Evolutionary conservation across 179 eudicot species (phyloP), one percentile per base, ranked within the genome.

Genomic region (Sideroxylon spinosum): DNA sequence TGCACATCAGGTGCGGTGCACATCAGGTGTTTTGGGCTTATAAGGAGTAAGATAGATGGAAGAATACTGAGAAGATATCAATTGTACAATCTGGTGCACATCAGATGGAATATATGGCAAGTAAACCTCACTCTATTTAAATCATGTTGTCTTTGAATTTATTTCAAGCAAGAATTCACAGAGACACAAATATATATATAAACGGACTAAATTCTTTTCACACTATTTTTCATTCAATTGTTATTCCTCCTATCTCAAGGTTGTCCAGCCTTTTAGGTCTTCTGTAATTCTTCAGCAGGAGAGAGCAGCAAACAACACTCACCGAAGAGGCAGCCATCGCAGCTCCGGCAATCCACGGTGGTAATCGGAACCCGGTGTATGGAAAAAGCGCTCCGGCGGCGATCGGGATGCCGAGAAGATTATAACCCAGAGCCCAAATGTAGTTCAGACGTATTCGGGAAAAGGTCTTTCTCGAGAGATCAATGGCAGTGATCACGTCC

Each of bases 261-360:
- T 80, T 84, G 74, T 90, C 89, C 59, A 93, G 79, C 84, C 77
- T 86, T 77, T 86, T 91, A 9, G 97, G 97, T 52, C 93, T 88
- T 78, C 37, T 89, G 85, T 96, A 96, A 68, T 91, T 81, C 85
- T 86, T 94, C 82, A 96, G 85, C 90, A 96, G 78, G 28, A 96
- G 91, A 16, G 97, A 96, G 86, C 97, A 90, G 75, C 97, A 90
- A 66, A 95, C 98, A 23, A 96, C 97, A 59, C 96, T 94, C 0
- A 94, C 94, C 0, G 97, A 94, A 26, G 99, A 95, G 49, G 99
- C 99, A 10, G 99, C 99, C 99, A 95, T 95, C 6, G 98, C 99
- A 46, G 96, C 99, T 74, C 99, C 99, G 0, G 99, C 99, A 48
- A 95, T 63, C 99, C 98, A 95, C 55, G 98, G 99, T 0, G 97